Base-by-base conservation (phyloP, 2,329 filamentous ascomycete genomes). In the Monilinia vaccinii-corymbosi region DNA sequence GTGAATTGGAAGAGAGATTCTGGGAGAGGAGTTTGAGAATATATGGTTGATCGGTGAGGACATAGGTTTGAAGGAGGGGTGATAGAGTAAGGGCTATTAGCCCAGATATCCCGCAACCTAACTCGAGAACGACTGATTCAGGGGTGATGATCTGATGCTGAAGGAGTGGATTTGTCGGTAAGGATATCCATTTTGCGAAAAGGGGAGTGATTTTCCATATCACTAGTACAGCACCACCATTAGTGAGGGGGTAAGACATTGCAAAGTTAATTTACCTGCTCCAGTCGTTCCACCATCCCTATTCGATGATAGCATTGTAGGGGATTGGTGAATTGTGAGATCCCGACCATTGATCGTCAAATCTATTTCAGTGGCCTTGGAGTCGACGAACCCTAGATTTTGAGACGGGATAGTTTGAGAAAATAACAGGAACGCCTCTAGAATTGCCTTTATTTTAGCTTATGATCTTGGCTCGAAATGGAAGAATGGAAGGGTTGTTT, bases 391-490 rank as follows among this genome's bases (percentile, higher is more conserved):
- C 70, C 93, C 94, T 11, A 97, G 84, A 67, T 91, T 86, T 58
- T 85, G 83, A 14, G 87, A 88, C 0, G 88, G 85, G 31, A 90
- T 82, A 21, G 83, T 76, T 71, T 88, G 85, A 47, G 90, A 87
- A 77, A 96, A 97, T 59, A 97, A 80, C 42, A 92, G 75, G 70
- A 96, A 97, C 5, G 90, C 89, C 76, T 97, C 93, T 96, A 71
- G n/a, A 50, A 21, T 49, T 49, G 9, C 25, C 31, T 50, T 28
- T n/a, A n/a, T n/a, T 57, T 38, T 55, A 55, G 51, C n/a, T 45
- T 28, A 5, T 55, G 13, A 23, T 32, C 38, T 44, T 32, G 51
- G 28, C 51, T 21, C 44, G 21, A 44, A 7, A 31, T 23, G 5
- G n/a, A 55, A 32, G 32, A 7, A 31, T 23, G 5, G n/a, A 28